Percentiles rank a stretch among this genome's conserved stretches.
These are phyloP conservation scores for Trypanosoma conorhini DNA, from an alignment of 208 protist genomes.

Conservation along the genomic window DNA sequence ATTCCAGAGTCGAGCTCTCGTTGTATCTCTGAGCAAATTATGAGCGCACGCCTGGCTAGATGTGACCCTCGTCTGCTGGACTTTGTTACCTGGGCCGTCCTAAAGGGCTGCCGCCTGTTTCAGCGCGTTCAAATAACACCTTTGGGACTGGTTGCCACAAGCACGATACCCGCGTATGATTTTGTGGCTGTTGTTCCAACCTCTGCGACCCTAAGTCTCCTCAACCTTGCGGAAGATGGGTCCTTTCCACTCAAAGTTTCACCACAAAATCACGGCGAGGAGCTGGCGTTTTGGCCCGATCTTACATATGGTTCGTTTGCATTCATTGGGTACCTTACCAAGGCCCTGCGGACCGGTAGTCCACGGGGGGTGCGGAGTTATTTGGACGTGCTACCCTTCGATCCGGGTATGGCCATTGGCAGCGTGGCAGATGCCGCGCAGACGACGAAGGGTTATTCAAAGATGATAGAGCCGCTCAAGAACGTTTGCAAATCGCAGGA, in stretches of 20 bases:
- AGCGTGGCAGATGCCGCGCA: constrained; percentile 66
- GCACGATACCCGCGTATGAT: constrained; percentile 83
- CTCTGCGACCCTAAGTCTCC: constrained; percentile 71
- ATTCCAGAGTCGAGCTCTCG: neutral
- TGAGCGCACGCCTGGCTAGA: constrained; percentile 58
- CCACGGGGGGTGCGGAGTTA: constrained; percentile 80
- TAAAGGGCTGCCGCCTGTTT: constrained; percentile 86
- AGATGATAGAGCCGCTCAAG: constrained; percentile 54
- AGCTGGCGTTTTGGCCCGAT: constrained; percentile 79
- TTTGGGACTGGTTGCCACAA: constrained; percentile 70
- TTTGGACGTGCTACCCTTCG: constrained; percentile 80
- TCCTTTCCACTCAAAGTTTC: constrained; percentile 75
- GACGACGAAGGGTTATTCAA: constrained; percentile 62
- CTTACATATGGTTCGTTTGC: constrained; percentile 74
- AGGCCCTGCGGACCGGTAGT: constrained; percentile 61
- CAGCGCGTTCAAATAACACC: constrained; percentile 83
- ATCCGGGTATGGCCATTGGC: constrained; percentile 73
- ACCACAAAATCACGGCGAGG: constrained; percentile 55
- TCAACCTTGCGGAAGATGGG: constrained; percentile 57
- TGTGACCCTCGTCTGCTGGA: constrained; percentile 87
- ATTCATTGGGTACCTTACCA: constrained; percentile 72
- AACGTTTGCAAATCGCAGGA: constrained; percentile 50
- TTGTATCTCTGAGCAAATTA: neutral
- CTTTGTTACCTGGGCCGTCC: constrained; percentile 88
- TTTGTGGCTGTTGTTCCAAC: constrained; percentile 85